These are phyloP conservation scores for Emericellopsis atlantica DNA, from an alignment of 2,329 filamentous ascomycete genomes.

Conservation along the genomic window DNA sequence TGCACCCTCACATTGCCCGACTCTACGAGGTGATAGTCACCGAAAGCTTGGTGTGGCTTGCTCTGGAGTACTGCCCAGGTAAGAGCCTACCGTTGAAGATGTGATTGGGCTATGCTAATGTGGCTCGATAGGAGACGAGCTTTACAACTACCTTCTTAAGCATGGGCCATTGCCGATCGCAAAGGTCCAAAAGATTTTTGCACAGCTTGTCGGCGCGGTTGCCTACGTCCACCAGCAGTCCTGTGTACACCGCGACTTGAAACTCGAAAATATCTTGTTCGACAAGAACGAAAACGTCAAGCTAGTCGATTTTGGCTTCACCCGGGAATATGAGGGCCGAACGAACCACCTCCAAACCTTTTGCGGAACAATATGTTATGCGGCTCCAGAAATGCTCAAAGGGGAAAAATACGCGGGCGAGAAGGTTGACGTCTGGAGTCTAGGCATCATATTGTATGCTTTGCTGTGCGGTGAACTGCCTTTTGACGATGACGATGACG, in stretches of 20 bases:
- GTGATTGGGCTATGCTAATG: background rate
- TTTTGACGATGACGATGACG: slow-evolving; percentile 93
- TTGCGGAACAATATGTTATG: slow-evolving; percentile 96
- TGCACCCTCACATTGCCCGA: slow-evolving; percentile 92
- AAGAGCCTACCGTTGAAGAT: slow-evolving; percentile 12
- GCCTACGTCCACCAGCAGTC: slow-evolving; percentile 90
- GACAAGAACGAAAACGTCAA: slow-evolving; percentile 98
- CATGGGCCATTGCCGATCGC: slow-evolving; percentile 72
- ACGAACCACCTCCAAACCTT: slow-evolving; percentile 93
- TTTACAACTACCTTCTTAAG: slow-evolving; percentile 89
- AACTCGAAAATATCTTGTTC: slow-evolving; percentile 80
- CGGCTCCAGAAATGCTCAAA: slow-evolving; percentile 95
- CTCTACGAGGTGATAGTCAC: slow-evolving; percentile 98
- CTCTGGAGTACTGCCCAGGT: slow-evolving; percentile 93
- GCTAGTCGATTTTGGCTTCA: slow-evolving; percentile 95
- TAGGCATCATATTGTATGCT: slow-evolving; percentile 76
- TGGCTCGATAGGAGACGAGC: slow-evolving; percentile 58
- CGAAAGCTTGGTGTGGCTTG: slow-evolving; percentile 88
- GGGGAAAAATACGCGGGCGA: slow-evolving; percentile 96
- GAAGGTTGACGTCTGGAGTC: slow-evolving; percentile 94
- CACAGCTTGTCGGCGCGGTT: slow-evolving; percentile 89
- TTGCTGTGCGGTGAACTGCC: slow-evolving; percentile 76
- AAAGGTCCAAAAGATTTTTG: slow-evolving; percentile 92
- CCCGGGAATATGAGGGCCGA: slow-evolving; percentile 90
- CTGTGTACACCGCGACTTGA: slow-evolving; percentile 92